These are phyloP conservation scores for Sarocladium strictum DNA, from an alignment of 2,329 filamentous ascomycete species.

Conservation along the genomic window DNA sequence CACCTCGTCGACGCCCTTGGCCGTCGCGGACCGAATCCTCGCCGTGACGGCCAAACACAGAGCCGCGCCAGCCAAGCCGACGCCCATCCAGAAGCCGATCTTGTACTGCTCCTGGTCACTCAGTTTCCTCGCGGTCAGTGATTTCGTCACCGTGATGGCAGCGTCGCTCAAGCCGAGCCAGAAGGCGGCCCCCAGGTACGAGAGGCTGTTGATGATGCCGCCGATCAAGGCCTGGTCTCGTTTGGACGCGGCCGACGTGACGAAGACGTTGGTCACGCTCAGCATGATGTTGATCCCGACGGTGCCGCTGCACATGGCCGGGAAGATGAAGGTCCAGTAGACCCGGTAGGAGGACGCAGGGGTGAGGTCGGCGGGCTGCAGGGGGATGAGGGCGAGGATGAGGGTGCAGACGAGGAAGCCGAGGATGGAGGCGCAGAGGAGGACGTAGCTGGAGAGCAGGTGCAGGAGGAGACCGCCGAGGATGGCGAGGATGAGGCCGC, in stretches of 20 bases:
- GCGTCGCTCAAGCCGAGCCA: slow-evolving; percentile 56
- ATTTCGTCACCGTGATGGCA: slow-evolving; percentile 31
- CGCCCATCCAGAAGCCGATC: slow-evolving; percentile 51
- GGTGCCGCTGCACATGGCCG: slow-evolving; percentile 48
- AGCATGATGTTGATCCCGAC: slow-evolving; percentile 57
- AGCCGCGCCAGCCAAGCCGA: slow-evolving; percentile 39
- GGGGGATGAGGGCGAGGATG: slow-evolving; percentile 1
- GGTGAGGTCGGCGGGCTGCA: background rate
- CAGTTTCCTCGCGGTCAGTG: slow-evolving; percentile 13
- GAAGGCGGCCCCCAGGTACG: slow-evolving; percentile 54
- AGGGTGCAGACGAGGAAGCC: slow-evolving; percentile 1
- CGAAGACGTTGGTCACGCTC: slow-evolving; percentile 57
- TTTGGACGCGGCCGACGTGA: slow-evolving; percentile 50
- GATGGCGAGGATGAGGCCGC: slow-evolving; percentile 58
- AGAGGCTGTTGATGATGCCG: slow-evolving; percentile 50
- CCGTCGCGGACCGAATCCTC: slow-evolving; percentile 11
- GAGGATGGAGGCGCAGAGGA: slow-evolving; percentile 24
- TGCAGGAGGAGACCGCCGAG: slow-evolving; percentile 57
- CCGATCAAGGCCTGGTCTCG: slow-evolving; percentile 54
- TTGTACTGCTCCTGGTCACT: slow-evolving; percentile 41
- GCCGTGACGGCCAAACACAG: slow-evolving; percentile 31
- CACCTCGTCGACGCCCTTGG: slow-evolving; percentile 12
- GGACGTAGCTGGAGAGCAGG: slow-evolving; percentile 49
- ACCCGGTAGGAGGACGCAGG: background rate
- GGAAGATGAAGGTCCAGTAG: slow-evolving; percentile 57